A percentile compares a stretch with the other conserved stretches of the same genome.
Evolutionary conservation across 192 early-diverging fungal species (phyloP).

Genomic region (Coemansia sp.): DNA sequence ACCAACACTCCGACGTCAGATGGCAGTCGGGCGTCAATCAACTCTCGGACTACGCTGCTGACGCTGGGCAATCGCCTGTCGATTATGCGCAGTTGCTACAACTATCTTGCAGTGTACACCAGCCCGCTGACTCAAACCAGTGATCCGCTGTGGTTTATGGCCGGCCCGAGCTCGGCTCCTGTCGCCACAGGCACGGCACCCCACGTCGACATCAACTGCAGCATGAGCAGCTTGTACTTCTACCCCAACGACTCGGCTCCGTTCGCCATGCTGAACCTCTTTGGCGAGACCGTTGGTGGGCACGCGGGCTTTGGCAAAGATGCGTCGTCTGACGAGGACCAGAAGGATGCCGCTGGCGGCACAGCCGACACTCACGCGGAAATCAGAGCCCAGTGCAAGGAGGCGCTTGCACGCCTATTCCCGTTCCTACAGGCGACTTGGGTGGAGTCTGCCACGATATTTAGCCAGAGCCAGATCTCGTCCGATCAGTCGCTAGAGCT

Average conservation of each 20-base stretch:
- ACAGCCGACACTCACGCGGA: slow-evolving; percentile 11
- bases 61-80: slow-evolving; percentile 34
- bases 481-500: slow-evolving; percentile 64
- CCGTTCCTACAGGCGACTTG: slow-evolving; percentile 76
- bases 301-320: neutral
- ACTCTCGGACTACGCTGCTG: slow-evolving; percentile 36
- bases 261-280: slow-evolving; percentile 27
- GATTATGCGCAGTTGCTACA: slow-evolving; percentile 51
- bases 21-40: slow-evolving; percentile 12
- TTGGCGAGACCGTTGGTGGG: slow-evolving; percentile 27
- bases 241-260: slow-evolving; percentile 29
- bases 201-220: neutral
- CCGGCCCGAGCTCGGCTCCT: neutral
- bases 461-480: slow-evolving; percentile 57
- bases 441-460: slow-evolving; percentile 79
- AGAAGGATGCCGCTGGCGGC: slow-evolving; percentile 16
- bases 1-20: slow-evolving; percentile 19
- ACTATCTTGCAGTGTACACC: slow-evolving; percentile 37
- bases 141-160: slow-evolving; percentile 46
- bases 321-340: neutral
- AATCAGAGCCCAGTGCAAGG: slow-evolving; percentile 22
- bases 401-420: slow-evolving; percentile 57
- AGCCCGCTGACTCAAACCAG: slow-evolving; percentile 6
- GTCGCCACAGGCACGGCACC: neutral
- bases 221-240: slow-evolving; percentile 22